Conservation (phyloP, 75 land plant genomes). For the Selaginella moellendorffii region DNA sequence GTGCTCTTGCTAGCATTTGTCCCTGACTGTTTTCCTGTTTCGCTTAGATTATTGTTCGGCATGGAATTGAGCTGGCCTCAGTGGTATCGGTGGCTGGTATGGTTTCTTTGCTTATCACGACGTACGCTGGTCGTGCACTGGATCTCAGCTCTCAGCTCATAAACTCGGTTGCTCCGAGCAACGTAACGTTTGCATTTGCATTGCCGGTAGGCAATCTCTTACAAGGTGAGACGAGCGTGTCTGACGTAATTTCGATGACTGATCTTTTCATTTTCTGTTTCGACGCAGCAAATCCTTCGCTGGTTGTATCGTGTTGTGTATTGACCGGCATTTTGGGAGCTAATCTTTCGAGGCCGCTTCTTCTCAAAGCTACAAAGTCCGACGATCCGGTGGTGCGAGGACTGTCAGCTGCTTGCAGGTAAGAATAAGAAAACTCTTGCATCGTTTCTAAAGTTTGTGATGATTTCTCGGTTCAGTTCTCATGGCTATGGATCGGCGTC, state of each 20-base stretch:
- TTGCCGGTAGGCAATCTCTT: slow-evolving; percentile 3
- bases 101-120: slow-evolving; percentile 11
- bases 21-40: no score
- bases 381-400: slow-evolving; percentile 10
- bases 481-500: slow-evolving; percentile 17
- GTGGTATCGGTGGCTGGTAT: slow-evolving; percentile 11
- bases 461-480: slow-evolving; percentile 5
- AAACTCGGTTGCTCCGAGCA: slow-evolving; percentile 12
- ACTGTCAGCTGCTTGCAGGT: slow-evolving; percentile 14
- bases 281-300: slow-evolving; percentile 8
- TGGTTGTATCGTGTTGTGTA: slow-evolving; percentile 7
- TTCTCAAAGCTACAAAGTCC: slow-evolving; percentile 8
- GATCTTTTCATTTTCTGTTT: background rate
- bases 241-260: background rate
- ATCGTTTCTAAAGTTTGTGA: no score
- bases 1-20: no score
- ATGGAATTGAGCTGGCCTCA: slow-evolving; percentile 12
- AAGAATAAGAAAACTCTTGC: no score
- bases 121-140: slow-evolving; percentile 8
- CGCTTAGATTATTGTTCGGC: slow-evolving; percentile 10
- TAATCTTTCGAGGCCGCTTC: slow-evolving; percentile 10
- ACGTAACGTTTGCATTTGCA: slow-evolving; percentile 7
- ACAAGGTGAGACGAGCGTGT: slow-evolving; percentile 1
- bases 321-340: slow-evolving; percentile 13
- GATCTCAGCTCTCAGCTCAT: slow-evolving; percentile 7